phyloP scores from a whole-genome alignment of 768 basidiomycete genomes.

The Auricularia cornea region DNA sequence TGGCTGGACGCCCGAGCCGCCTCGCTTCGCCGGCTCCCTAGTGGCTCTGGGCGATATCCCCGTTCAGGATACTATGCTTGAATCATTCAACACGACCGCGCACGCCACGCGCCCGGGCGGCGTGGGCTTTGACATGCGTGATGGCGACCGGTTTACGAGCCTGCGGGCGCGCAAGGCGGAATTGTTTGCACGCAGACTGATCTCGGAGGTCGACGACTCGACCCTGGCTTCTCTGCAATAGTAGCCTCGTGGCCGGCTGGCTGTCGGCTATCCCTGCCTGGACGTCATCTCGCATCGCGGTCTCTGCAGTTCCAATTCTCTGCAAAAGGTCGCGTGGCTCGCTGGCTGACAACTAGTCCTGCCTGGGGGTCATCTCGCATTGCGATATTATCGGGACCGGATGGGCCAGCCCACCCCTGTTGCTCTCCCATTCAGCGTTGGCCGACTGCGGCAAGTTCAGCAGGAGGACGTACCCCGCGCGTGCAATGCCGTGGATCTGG shows the following conservation, averaged over 20 bases:
- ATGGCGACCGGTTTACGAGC: constrained; percentile 53
- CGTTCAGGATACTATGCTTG: constrained; percentile 53
- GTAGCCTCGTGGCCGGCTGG: too few species aligned
- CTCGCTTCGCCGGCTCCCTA: too few species aligned
- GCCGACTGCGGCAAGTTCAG: constrained; percentile 29
- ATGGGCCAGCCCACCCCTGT: constrained; percentile 40
- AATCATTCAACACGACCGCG: constrained; percentile 57
- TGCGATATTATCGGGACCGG: background rate
- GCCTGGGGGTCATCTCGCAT: too few species aligned
- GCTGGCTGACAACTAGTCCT: too few species aligned
- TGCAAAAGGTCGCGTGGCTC: too few species aligned
- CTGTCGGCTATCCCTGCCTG: too few species aligned
- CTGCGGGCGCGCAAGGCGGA: constrained; percentile 47
- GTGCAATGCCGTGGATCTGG: constrained; percentile 58
- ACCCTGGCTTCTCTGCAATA: too few species aligned
- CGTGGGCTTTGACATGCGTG: constrained; percentile 42
- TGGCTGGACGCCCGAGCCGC: too few species aligned
- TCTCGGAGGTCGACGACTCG: too few species aligned
- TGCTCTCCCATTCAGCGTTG: constrained; percentile 44
- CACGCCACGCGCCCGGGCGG: constrained; percentile 34
- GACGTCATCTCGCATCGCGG: background rate
- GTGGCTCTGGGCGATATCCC: too few species aligned
- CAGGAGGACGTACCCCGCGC: constrained; percentile 10
- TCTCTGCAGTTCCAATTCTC: too few species aligned
- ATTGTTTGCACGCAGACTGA: constrained; percentile 33